Evolutionary conservation across 73 alveolate species (phyloP).

Genomic region (Paramecium pentaurelia): DNA sequence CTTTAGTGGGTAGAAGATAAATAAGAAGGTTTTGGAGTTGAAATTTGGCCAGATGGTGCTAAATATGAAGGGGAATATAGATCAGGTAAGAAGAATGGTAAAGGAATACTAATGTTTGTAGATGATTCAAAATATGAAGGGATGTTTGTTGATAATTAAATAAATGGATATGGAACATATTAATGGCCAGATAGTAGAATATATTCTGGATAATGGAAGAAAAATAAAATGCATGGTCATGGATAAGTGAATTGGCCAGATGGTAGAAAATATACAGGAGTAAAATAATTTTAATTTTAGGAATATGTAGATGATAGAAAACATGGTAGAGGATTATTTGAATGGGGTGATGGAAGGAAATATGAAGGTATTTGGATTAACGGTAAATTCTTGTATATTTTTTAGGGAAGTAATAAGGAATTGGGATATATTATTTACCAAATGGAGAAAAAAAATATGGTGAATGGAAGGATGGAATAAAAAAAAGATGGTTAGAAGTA

Average conservation of each 20-base stretch:
- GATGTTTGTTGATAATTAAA: constrained; percentile 62
- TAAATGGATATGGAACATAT: constrained; percentile 71
- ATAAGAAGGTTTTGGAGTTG: constrained; percentile 72
- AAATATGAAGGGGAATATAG: constrained; percentile 64
- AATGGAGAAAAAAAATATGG: constrained; percentile 56
- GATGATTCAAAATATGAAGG: constrained; percentile 77
- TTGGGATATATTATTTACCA: constrained; percentile 46
- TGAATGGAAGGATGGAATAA: constrained; percentile 62
- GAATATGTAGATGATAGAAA: constrained; percentile 57
- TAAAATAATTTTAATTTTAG: neutral
- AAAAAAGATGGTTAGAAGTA: constrained; percentile 47
- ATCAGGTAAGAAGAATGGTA: constrained; percentile 52
- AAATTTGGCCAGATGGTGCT: constrained; percentile 77
- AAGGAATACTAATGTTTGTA: constrained; percentile 61
- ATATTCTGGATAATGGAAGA: constrained; percentile 71
- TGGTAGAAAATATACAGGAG: constrained; percentile 47
- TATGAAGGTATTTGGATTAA: constrained; percentile 62
- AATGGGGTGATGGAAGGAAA: constrained; percentile 63
- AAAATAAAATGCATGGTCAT: constrained; percentile 38
- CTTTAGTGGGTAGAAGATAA: constrained; percentile 70
- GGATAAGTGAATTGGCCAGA: constrained; percentile 45
- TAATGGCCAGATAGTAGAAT: constrained; percentile 74
- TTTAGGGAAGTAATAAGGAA: constrained; percentile 32
- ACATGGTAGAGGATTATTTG: constrained; percentile 57
- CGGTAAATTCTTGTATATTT: neutral